These are phyloP conservation scores for Thraustotheca clavata DNA, from an alignment of 352 stramenopile species.

Conservation along the genomic window DNA sequence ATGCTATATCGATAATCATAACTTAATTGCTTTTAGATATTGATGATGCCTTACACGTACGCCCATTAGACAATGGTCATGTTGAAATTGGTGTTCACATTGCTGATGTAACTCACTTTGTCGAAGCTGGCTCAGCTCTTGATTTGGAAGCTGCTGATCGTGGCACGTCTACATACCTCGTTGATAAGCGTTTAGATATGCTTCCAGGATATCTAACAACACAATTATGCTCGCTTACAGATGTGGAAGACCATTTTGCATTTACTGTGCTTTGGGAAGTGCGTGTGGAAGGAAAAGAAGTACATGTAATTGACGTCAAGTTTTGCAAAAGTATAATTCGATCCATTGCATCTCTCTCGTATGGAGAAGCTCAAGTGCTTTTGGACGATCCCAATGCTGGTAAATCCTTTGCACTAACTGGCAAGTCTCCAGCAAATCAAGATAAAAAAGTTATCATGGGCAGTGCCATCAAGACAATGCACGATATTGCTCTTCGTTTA, in stretches of 20 bases:
- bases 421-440: not conserved
- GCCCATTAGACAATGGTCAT: conserved; percentile 62
- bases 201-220: conserved; percentile 95
- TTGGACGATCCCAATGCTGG: conserved; percentile 84
- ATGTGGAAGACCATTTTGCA: conserved; percentile 66
- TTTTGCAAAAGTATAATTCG: conserved; percentile 99
- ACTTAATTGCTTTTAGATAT: conserved; percentile 77
- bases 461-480: conserved; percentile 86
- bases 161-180: conserved; percentile 97
- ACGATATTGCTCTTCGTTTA: conserved; percentile 86
- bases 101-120: conserved; percentile 99
- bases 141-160: conserved; percentile 89
- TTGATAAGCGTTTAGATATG: conserved; percentile 97
- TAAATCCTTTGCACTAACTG: not conserved
- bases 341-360: conserved; percentile 93
- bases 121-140: conserved; percentile 90
- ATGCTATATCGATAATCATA: not conserved
- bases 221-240: conserved; percentile 94
- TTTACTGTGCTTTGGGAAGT: conserved; percentile 78
- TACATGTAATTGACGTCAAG: conserved; percentile 91
- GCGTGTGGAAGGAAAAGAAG: conserved; percentile 48
- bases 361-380: conserved; percentile 95
- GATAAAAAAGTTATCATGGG: conserved; percentile 57
- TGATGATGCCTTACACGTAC: conserved; percentile 91
- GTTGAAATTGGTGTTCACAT: conserved; percentile 97